These are phyloP conservation scores for Mycena pura DNA, from an alignment of 768 basidiomycete genomes.

Conservation along the genomic window DNA sequence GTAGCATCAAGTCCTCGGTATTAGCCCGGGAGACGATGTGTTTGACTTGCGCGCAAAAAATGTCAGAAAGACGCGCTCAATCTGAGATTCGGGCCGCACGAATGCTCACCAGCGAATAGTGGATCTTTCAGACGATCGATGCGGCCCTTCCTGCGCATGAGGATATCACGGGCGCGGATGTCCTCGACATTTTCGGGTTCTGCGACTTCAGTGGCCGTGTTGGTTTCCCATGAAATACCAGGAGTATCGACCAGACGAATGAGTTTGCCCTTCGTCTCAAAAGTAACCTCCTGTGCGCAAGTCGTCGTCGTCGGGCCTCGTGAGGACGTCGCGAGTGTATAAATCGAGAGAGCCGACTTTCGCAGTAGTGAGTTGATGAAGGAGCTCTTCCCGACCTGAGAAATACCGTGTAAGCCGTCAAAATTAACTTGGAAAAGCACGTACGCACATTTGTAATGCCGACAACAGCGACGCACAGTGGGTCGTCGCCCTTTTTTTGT, in stretches of 20 bases:
- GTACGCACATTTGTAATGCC: conserved; percentile 85
- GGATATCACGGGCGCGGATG: conserved; percentile 68
- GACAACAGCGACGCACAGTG: conserved; percentile 76
- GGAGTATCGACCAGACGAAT: conserved; percentile 87
- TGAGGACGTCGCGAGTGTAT: conserved; percentile 57
- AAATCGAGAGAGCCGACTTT: conserved; percentile 60
- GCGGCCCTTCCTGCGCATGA: conserved; percentile 80
- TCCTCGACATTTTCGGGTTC: conserved; percentile 44
- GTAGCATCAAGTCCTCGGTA: conserved; percentile 87
- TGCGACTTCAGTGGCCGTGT: conserved; percentile 35
- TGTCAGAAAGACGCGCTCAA: too few relatives aligned
- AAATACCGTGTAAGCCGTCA: conserved; percentile 10
- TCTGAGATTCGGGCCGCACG: too few relatives aligned
- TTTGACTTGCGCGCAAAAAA: conserved; percentile 50
- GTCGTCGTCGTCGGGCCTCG: conserved; percentile 77
- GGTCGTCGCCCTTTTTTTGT: conserved; percentile 53
- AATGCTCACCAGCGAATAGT: conserved; percentile 63
- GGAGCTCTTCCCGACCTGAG: conserved; percentile 82
- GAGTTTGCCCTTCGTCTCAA: conserved; percentile 53
- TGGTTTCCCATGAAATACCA: conserved; percentile 68
- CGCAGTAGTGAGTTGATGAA: conserved; percentile 80
- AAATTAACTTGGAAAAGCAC: conserved; percentile 5
- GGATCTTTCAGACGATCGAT: conserved; percentile 89
- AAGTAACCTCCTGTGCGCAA: conserved; percentile 65
- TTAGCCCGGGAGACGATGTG: conserved; percentile 73